phyloP scores from a whole-genome alignment of 2,329 filamentous ascomycete genomes.

The Ophiosphaerella narmari region DNA sequence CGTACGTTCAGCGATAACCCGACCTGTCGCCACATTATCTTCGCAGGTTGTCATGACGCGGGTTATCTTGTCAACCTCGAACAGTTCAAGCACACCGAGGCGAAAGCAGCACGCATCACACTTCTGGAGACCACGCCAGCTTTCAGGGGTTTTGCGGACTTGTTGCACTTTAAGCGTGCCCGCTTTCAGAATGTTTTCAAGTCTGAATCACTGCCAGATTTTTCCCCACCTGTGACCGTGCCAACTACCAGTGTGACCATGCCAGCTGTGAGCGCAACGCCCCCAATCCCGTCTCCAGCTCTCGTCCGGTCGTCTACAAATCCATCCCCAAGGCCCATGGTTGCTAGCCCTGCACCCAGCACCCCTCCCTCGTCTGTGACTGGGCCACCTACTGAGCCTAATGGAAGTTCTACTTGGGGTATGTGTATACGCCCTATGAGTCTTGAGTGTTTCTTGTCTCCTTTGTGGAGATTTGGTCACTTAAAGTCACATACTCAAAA shows the following conservation, averaged over 20 bases:
- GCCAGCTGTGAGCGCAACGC: neutral
- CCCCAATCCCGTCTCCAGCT: conserved; percentile 7
- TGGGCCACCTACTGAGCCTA: conserved; percentile 11
- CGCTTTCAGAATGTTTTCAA: conserved; percentile 51
- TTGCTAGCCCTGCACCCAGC: conserved; percentile 21
- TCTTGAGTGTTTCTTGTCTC: neutral
- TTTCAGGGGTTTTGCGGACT: conserved; percentile 47
- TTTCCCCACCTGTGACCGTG: conserved; percentile 3
- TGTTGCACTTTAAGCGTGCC: conserved; percentile 47
- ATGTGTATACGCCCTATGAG: conserved; percentile 2
- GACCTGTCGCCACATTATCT: conserved; percentile 54
- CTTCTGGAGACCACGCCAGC: conserved; percentile 52
- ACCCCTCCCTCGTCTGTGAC: conserved; percentile 26
- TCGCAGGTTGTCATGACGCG: conserved; percentile 54
- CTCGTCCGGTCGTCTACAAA: conserved; percentile 18
- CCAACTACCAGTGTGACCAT: neutral
- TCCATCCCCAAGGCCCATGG: conserved; percentile 17
- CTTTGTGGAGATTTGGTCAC: neutral
- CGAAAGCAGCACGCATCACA: conserved; percentile 47
- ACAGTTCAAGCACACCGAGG: conserved; percentile 49
- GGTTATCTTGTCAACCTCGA: conserved; percentile 54
- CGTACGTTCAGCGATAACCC: conserved; percentile 52
- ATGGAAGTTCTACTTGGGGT: conserved; percentile 27
- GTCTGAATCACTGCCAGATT: conserved; percentile 46
- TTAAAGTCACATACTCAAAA: neutral